Conservation (phyloP, 164 flowering plant genomes). For the Vitis rotundifolia region DNA sequence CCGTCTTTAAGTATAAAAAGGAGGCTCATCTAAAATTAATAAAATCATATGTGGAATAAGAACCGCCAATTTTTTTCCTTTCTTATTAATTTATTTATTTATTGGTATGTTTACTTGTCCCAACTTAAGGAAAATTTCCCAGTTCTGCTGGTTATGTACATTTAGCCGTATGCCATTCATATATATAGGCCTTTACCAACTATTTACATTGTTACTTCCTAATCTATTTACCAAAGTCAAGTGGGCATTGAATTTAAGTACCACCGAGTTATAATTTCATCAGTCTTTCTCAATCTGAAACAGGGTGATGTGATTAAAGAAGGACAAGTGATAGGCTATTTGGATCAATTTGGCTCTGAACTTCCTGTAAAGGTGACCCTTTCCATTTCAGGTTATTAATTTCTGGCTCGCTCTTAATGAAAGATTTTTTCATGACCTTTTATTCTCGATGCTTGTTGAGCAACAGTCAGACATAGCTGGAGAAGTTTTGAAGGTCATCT, state of each 20-base stretch:
- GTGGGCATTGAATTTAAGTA: background rate
- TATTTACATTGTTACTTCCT: too few relatives aligned
- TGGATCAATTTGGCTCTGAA: slow-evolving; percentile 84
- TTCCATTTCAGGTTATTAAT: background rate
- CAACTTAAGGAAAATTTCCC: too few relatives aligned
- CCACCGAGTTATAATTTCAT: background rate
- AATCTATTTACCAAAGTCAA: too few relatives aligned
- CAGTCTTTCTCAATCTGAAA: slow-evolving; percentile 3
- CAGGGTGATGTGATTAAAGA: slow-evolving; percentile 88
- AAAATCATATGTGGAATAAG: too few relatives aligned
- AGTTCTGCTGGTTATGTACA: too few relatives aligned
- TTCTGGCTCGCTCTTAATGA: background rate
- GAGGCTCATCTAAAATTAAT: too few relatives aligned
- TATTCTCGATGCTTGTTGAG: slow-evolving; percentile 17
- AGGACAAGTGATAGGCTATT: slow-evolving; percentile 84
- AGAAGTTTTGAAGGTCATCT: slow-evolving; percentile 75
- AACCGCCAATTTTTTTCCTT: too few relatives aligned
- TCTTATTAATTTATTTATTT: too few relatives aligned
- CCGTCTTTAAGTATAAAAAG: too few relatives aligned
- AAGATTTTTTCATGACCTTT: background rate
- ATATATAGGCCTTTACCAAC: too few relatives aligned
- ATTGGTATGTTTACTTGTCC: too few relatives aligned
- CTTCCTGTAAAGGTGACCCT: slow-evolving; percentile 71
- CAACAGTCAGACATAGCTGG: slow-evolving; percentile 93
- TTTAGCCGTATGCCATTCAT: too few relatives aligned